phyloP scores from a whole-genome alignment of 352 stramenopile genomes.

The Globisporangium iwayamae region DNA sequence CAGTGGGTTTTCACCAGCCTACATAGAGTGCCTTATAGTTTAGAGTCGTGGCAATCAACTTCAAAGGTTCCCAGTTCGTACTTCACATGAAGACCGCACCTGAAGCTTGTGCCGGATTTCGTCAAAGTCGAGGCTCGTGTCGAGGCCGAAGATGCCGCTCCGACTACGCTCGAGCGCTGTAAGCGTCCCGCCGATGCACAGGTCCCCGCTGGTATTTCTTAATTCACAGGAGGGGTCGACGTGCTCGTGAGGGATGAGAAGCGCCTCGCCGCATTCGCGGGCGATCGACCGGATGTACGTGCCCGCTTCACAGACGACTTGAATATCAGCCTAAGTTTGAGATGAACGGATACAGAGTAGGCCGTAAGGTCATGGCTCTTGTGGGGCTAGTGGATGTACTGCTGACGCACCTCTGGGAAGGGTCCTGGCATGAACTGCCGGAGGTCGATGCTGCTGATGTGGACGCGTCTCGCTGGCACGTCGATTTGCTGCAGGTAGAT shows the following conservation, averaged over 20 bases:
- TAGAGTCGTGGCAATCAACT: not conserved
- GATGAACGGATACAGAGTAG: not conserved
- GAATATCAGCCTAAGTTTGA: conserved; percentile 31
- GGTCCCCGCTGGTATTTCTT: conserved; percentile 30
- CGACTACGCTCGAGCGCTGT: conserved; percentile 52
- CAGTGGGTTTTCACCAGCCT: conserved; percentile 24
- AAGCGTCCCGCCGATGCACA: conserved; percentile 65
- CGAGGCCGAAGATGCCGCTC: conserved; percentile 54
- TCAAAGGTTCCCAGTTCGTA: not conserved
- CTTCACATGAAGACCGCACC: conserved; percentile 21
- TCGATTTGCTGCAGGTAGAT: conserved; percentile 39
- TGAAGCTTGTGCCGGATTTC: conserved; percentile 37
- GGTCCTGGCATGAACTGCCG: conserved; percentile 40
- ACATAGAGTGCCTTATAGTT: not conserved
- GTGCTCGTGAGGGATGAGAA: conserved; percentile 32
- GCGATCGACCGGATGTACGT: conserved; percentile 89
- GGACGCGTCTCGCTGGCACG: conserved; percentile 51
- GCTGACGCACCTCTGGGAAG: conserved; percentile 55
- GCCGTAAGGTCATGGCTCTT: not conserved
- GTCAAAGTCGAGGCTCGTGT: conserved; percentile 54
- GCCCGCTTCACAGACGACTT: conserved; percentile 62
- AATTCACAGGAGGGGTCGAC: conserved; percentile 23
- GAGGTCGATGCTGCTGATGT: conserved; percentile 62
- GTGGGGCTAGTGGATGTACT: not conserved
- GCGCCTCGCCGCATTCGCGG: conserved; percentile 71